These are phyloP conservation scores for Pichia insulana DNA, from an alignment of 805 yeast genomes.

Conservation along the genomic window DNA sequence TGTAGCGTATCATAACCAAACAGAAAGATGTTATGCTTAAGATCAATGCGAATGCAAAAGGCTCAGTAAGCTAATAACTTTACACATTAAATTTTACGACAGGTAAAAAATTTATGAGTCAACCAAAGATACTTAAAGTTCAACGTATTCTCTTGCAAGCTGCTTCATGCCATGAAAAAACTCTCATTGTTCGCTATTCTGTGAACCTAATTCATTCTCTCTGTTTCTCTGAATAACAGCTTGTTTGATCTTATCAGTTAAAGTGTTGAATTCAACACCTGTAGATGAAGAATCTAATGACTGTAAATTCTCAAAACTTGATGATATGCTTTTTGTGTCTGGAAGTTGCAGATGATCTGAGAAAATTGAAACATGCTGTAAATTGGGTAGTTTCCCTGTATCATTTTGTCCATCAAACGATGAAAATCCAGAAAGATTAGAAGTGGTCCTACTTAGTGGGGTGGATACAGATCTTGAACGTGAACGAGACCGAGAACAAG, in stretches of 20 bases:
- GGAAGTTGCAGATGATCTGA: conserved; percentile 24
- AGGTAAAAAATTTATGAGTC: no score
- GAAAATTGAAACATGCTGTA: conserved; percentile 27
- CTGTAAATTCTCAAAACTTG: not conserved
- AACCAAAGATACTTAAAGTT: no score
- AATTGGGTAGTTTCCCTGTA: conserved; percentile 19
- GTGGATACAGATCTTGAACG: conserved; percentile 7
- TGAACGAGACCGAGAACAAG: conserved; percentile 10
- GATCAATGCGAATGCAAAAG: no score
- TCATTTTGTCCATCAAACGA: conserved; percentile 13
- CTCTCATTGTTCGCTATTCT: no score
- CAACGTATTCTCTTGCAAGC: no score
- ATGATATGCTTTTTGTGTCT: conserved; percentile 10
- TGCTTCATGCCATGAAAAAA: no score
- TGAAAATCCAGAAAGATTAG: conserved; percentile 24
- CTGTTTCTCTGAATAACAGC: conserved; percentile 22
- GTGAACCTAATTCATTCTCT: conserved; percentile 8
- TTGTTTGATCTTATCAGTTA: conserved; percentile 15
- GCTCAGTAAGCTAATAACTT: no score
- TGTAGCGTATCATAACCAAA: no score
- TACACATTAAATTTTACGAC: no score
- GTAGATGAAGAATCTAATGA: not conserved
- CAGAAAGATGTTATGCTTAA: no score
- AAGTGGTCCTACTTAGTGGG: conserved; percentile 13
- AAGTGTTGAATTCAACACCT: conserved; percentile 2